A percentile compares a stretch with the other conserved stretches of the same genome.
These are phyloP conservation scores for Ramaria sp. DNA, from an alignment of 768 basidiomycete species.

Conservation along the genomic window DNA sequence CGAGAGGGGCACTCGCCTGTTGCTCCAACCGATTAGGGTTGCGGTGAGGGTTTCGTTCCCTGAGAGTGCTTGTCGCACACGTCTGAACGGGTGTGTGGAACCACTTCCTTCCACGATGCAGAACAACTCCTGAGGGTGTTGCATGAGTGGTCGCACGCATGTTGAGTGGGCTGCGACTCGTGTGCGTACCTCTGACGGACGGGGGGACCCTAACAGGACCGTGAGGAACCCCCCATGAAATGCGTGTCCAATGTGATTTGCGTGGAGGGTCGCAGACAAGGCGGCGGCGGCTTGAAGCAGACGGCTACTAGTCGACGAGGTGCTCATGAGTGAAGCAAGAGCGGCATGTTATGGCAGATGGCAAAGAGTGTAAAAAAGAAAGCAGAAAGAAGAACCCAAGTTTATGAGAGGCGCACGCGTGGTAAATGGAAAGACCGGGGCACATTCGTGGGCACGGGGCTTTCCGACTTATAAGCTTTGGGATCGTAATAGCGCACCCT, in stretches of 20 bases:
- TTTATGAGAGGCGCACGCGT: slow-evolving; percentile 32
- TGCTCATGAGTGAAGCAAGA: slow-evolving; percentile 24
- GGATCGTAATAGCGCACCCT: background rate
- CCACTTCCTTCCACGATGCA: slow-evolving; percentile 76
- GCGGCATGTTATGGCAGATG: slow-evolving; percentile 43
- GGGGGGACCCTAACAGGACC: slow-evolving; percentile 51
- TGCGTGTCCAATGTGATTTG: slow-evolving; percentile 58
- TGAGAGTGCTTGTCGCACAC: slow-evolving; percentile 64
- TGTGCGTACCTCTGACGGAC: slow-evolving; percentile 47
- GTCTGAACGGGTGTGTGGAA: slow-evolving; percentile 59
- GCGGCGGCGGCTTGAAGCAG: slow-evolving; percentile 69
- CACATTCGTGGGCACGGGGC: slow-evolving; percentile 2
- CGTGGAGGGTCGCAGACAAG: slow-evolving; percentile 53
- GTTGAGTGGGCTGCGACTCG: background rate
- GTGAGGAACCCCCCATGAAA: slow-evolving; percentile 70
- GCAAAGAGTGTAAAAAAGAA: slow-evolving; percentile 29
- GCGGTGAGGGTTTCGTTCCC: slow-evolving; percentile 53
- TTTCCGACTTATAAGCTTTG: background rate
- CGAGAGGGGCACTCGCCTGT: slow-evolving; percentile 40
- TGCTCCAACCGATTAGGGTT: slow-evolving; percentile 77
- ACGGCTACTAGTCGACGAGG: slow-evolving; percentile 26
- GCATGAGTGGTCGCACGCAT: background rate
- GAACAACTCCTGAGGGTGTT: slow-evolving; percentile 53
- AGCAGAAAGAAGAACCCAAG: slow-evolving; percentile 28
- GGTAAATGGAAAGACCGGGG: background rate